Percentiles rank a stretch among this genome's conserved stretches.
Evolutionary conservation across 805 yeast genomes (phyloP).

Genomic region (Yamadazyma phyllophila): DNA sequence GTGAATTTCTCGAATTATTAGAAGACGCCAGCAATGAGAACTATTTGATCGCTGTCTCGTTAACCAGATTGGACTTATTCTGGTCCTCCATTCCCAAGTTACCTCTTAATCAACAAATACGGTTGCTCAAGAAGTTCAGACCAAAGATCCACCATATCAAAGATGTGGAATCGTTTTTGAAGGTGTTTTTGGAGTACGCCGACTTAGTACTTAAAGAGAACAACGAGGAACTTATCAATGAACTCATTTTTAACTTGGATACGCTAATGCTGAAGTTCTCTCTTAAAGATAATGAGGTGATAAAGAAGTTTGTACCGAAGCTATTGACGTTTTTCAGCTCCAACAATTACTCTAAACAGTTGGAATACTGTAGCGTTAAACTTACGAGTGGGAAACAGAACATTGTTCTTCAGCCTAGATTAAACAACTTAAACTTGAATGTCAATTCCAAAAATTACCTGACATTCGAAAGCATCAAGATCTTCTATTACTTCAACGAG

Average conservation of each 20-base stretch:
- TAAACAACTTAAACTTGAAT: conserved; percentile 13
- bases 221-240: conserved; percentile 14
- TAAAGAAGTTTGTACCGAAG: conserved; percentile 9
- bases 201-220: conserved; percentile 9
- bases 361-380: conserved; percentile 14
- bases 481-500: conserved; percentile 13
- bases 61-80: conserved; percentile 5
- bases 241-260: conserved; percentile 14
- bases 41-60: conserved; percentile 9
- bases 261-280: conserved; percentile 2
- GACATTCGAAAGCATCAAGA: conserved; percentile 13
- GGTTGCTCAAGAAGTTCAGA: conserved; percentile 12
- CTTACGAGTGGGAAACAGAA: conserved; percentile 1
- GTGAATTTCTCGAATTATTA: conserved; percentile 26
- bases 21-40: conserved; percentile 17
- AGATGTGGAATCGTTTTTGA: conserved; percentile 8
- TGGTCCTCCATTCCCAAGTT: conserved; percentile 12
- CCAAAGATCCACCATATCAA: conserved; percentile 7
- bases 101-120: conserved; percentile 12
- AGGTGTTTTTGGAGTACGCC: conserved; percentile 8
- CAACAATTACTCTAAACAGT: conserved; percentile 12
- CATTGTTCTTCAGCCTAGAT: conserved; percentile 7
- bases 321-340: conserved; percentile 7
- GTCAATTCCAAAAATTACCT: conserved; percentile 11
- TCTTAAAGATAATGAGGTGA: conserved; percentile 8